Percentiles rank a stretch among this genome's conserved stretches.
These are phyloP conservation scores for Aureobasidium leucospermi DNA, from an alignment of 2,329 filamentous ascomycete genomes.

Conservation along the genomic window DNA sequence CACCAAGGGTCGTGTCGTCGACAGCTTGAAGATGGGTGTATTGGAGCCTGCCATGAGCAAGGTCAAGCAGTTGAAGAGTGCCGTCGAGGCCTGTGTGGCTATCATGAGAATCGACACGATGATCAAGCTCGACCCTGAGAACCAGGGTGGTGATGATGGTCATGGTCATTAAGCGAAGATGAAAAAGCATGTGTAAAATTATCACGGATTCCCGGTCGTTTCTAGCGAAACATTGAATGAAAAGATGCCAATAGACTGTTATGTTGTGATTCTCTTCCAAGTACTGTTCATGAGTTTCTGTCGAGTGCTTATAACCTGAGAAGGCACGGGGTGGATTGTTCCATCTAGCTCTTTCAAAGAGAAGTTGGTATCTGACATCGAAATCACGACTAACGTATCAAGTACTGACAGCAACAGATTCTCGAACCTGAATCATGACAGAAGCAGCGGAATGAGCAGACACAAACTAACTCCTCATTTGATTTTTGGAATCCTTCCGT, in stretches of 20 bases:
- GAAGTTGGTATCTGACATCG: too few species aligned
- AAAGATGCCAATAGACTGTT: constrained; percentile 2
- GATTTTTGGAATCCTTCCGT: not conserved
- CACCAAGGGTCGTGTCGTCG: constrained; percentile 78
- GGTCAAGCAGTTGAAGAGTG: constrained; percentile 94
- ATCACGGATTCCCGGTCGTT: not conserved
- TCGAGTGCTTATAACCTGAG: not conserved
- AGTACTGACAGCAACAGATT: too few species aligned
- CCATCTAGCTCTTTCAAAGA: too few species aligned
- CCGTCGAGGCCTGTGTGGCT: constrained; percentile 95
- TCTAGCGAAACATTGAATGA: not conserved
- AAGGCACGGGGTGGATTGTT: too few species aligned
- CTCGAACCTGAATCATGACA: not conserved
- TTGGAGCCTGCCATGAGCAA: constrained; percentile 98
- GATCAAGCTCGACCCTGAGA: constrained; percentile 94
- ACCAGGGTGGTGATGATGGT: constrained; percentile 62
- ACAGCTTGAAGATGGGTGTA: constrained; percentile 90
- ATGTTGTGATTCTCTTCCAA: too few species aligned
- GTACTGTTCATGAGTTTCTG: too few species aligned
- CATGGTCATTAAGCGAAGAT: constrained; percentile 27
- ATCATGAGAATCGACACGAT: constrained; percentile 99
- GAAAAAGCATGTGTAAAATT: constrained; percentile 10
- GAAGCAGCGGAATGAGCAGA: too few species aligned
- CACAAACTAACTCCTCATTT: too few species aligned
- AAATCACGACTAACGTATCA: too few species aligned